Conservation (phyloP, 768 basidiomycete genomes). For the Tulasnella sp. region DNA sequence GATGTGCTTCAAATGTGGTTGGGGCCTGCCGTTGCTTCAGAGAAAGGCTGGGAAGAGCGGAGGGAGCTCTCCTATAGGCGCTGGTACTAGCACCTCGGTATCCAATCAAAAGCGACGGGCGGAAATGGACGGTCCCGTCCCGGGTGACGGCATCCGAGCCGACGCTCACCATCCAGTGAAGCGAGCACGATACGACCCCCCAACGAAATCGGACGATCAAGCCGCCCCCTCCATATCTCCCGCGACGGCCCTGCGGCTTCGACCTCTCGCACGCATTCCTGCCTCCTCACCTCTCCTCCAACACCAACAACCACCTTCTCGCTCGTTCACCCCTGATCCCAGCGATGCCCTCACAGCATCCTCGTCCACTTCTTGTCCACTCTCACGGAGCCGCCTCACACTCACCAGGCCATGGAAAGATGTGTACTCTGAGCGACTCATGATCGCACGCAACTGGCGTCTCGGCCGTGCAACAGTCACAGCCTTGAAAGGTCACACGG, state of each 20-base stretch:
- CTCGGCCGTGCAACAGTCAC: constrained; percentile 79
- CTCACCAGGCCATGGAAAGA: constrained; percentile 81
- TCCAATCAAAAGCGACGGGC: neutral
- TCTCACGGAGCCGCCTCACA: constrained; percentile 34
- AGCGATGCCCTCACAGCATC: constrained; percentile 16
- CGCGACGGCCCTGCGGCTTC: neutral
- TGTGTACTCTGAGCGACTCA: constrained; percentile 95
- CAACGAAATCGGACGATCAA: neutral
- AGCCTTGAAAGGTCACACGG: constrained; percentile 83
- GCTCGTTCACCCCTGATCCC: constrained; percentile 3
- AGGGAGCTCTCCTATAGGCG: neutral
- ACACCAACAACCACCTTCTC: neutral
- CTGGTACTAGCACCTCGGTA: neutral
- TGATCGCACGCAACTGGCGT: constrained; percentile 94
- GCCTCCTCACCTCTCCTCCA: neutral
- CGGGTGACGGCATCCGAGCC: neutral
- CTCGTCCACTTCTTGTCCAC: constrained; percentile 23
- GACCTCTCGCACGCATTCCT: neutral
- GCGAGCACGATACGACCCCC: constrained; percentile 35
- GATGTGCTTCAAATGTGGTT: constrained; percentile 93
- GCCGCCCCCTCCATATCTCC: neutral
- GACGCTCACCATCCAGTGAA: constrained; percentile 34
- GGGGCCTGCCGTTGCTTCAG: constrained; percentile 89
- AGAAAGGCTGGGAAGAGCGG: constrained; percentile 39
- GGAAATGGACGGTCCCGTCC: neutral